A percentile compares a stretch with the other conserved stretches of the same genome.
Evolutionary conservation across 257 asterid species (phyloP).

Genomic region (Echium plantagineum): DNA sequence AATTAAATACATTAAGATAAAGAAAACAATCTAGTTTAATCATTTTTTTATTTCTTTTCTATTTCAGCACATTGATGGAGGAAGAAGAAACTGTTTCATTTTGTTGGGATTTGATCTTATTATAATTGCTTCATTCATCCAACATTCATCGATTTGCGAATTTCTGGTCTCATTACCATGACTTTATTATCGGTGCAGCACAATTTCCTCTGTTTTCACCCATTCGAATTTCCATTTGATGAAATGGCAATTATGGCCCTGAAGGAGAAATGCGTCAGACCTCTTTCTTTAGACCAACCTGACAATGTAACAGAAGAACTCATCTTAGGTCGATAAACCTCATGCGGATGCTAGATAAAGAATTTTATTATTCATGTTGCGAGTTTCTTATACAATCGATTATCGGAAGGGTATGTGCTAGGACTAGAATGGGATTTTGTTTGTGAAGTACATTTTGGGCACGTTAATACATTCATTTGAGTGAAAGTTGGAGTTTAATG

Average conservation of each 20-base stretch:
- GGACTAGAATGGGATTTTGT: too few relatives aligned
- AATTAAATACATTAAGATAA: too few relatives aligned
- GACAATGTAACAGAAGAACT: slow-evolving; percentile 57
- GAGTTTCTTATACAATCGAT: slow-evolving; percentile 50
- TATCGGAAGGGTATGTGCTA: too few relatives aligned
- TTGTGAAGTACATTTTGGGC: too few relatives aligned
- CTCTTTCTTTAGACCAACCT: slow-evolving; percentile 38
- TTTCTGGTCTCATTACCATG: slow-evolving; percentile 82
- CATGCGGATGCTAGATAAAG: slow-evolving; percentile 82
- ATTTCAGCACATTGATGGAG: slow-evolving; percentile 76
- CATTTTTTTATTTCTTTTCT: too few relatives aligned
- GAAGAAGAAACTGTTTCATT: slow-evolving; percentile 81
- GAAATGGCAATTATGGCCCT: slow-evolving; percentile 59
- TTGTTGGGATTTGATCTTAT: slow-evolving; percentile 78
- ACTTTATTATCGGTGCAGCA: slow-evolving; percentile 55
- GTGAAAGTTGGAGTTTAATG: too few relatives aligned
- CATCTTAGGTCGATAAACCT: slow-evolving; percentile 66
- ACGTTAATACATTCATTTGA: too few relatives aligned
- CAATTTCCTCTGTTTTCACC: slow-evolving; percentile 77
- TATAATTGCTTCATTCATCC: slow-evolving; percentile 33
- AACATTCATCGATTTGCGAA: slow-evolving; percentile 48
- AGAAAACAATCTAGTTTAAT: too few relatives aligned
- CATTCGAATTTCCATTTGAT: slow-evolving; percentile 51
- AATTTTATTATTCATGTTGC: slow-evolving; percentile 66
- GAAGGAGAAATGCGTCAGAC: slow-evolving; percentile 58